Conservation (phyloP, 2,329 filamentous ascomycete genomes). For the Pestalotiopsis sp. region DNA sequence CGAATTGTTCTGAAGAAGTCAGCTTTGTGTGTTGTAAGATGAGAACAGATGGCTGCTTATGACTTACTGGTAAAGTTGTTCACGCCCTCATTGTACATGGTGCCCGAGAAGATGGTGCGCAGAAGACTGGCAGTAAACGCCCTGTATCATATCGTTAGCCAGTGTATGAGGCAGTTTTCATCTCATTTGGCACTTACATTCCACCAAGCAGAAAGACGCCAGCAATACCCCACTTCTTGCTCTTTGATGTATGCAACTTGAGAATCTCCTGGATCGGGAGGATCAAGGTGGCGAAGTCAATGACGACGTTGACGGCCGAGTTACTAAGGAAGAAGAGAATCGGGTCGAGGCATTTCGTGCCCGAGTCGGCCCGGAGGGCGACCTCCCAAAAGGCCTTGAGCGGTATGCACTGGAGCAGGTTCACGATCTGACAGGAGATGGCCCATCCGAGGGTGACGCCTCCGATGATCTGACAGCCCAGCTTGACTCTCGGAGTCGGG, state of each 20-base stretch:
- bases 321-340: slow-evolving; percentile 17
- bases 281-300: slow-evolving; percentile 17
- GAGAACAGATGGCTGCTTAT: not conserved
- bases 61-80: not conserved
- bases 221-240: slow-evolving; percentile 10
- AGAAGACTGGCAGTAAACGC: slow-evolving; percentile 12
- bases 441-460: slow-evolving; percentile 12
- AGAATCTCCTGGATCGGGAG: slow-evolving; percentile 16
- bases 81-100: not conserved
- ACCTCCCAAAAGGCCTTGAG: slow-evolving; percentile 17
- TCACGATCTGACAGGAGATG: slow-evolving; percentile 13
- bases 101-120: slow-evolving; percentile 6
- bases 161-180: not conserved
- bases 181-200: slow-evolving; percentile 7
- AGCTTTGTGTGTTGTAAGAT: not conserved
- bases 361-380: slow-evolving; percentile 12
- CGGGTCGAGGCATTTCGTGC: slow-evolving; percentile 15
- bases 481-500: not conserved
- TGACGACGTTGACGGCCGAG: slow-evolving; percentile 15
- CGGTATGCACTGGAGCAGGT: slow-evolving; percentile 18
- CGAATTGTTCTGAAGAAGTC: slow-evolving; percentile 13
- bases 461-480: not conserved
- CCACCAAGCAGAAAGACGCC: slow-evolving; percentile 16
- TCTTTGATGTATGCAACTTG: not conserved
- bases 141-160: not conserved